Evolutionary conservation across 1,139 yeast genomes (phyloP), one percentile per base, ranked within the genome.

Genomic region (Pichia sp.): DNA sequence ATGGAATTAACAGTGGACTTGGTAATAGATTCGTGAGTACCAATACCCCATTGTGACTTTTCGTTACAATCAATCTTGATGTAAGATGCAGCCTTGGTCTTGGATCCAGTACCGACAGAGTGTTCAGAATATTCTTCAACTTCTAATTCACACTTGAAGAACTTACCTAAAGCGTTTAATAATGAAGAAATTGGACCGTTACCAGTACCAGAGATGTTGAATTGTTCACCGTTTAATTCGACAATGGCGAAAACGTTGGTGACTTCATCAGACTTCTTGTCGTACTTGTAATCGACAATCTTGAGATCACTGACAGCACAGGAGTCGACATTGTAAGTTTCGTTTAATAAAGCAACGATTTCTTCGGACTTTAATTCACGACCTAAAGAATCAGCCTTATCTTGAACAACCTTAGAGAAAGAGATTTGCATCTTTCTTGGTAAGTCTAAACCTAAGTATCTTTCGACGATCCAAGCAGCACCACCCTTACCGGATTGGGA

Each of bases 401-500:
- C 67, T 71, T 93, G 98, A 14, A 93, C 98, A 48, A 80, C 75
- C 54, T 79, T 79, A 28, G 97, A 90, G 70, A 90, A 93, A 51
- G 86, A 89, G 45, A 91, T 86, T 72, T 93, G 99, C 67, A 93
- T 73, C 46, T 83, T 83, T 69, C 97, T 83, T 56, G 99, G 99
- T 58, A 93, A 77, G 62, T 93, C 98, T 54, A 93, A 78, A 57
- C 91, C 97, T 62, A 91, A 76, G 54, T 86, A 78, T 65, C 96
- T 82, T 62, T 89, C 78, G 61, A 93, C 85, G 57, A 93, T 88
- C 97, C 98, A 93, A 32, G 98, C 96, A 31, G 98, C 96, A 66
- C 98, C 98, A 65, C 98, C 98, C 72, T 93, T 93, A 63, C 99
- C 99, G 21, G 96, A 85, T 73, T 93, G 98, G 14, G 97, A 90